These are phyloP conservation scores for Epicoccum nigrum DNA, from an alignment of 2,329 filamentous ascomycete species.

Conservation along the genomic window DNA sequence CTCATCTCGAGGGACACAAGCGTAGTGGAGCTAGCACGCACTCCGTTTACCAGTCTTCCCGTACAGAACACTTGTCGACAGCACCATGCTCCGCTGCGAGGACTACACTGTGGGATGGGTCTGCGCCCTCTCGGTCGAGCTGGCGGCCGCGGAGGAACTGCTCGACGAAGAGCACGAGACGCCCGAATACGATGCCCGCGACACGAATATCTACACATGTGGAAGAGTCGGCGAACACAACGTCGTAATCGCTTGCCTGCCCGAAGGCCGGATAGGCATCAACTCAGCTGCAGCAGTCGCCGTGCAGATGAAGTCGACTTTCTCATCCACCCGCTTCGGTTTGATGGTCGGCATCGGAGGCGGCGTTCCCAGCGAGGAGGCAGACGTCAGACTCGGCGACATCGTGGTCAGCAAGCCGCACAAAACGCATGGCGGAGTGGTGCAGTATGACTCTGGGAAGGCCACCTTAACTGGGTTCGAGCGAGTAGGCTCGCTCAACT, in stretches of 20 bases:
- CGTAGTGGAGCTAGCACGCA: not conserved
- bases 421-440: slow-evolving; percentile 4
- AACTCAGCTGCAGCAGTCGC: slow-evolving; percentile 38
- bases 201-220: slow-evolving; percentile 5
- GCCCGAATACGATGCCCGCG: not conserved
- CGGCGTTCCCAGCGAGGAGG: slow-evolving; percentile 2
- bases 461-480: slow-evolving; percentile 1
- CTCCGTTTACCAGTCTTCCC: not conserved
- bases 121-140: slow-evolving; percentile 11
- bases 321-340: slow-evolving; percentile 29
- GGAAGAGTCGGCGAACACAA: slow-evolving; percentile 8
- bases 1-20: not conserved
- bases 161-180: slow-evolving; percentile 1
- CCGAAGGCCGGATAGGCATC: slow-evolving; percentile 30
- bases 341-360: slow-evolving; percentile 13
- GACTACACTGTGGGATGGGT: slow-evolving; percentile 25
- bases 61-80: not conserved
- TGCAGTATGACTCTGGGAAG: slow-evolving; percentile 16
- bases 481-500: slow-evolving; percentile 11
- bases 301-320: slow-evolving; percentile 35
- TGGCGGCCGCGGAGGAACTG: not conserved
- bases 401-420: slow-evolving; percentile 8
- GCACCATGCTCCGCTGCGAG: slow-evolving; percentile 1
- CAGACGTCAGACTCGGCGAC: slow-evolving; percentile 6
- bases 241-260: not conserved